Base-by-base conservation (phyloP, 2,329 filamentous ascomycete genomes). In the Ilyonectria sp. region DNA sequence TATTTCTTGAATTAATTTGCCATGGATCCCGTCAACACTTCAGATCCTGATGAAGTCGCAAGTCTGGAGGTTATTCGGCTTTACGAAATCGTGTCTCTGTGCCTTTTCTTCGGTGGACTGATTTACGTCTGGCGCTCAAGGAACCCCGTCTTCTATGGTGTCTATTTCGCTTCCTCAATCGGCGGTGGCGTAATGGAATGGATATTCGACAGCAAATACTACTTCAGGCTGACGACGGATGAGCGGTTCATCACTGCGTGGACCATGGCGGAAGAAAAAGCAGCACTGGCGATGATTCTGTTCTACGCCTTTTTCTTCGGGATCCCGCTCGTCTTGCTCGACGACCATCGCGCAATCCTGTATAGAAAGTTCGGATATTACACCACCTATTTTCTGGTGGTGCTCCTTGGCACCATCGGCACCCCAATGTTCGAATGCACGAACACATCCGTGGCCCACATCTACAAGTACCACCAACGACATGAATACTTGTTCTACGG, bases 291-390 rank as follows among this genome's bases (percentile, higher is more conserved):
- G 5, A 56, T 56, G 53, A 29, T 56, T 13, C n/a, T 56, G 4
- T 56, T 56, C 35, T 56, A 56, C 21, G 53, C 53, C 53, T 56
- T 56, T 33, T 56, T 56, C 21, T 56, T 56, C 37, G 53, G 53
- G 2, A 56, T 56, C 33, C 53, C 53, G 9, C 23, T 56, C 7
- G 21, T 56, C 9, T 5, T 56, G 9, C 53, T 56, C 2, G 53
- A 56, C 53, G 35, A 44, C 33, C 21, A 56, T 31, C 53, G 53
- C 35, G 15, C 10, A 43, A 19, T 44, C 11, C 19, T 56, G 8
- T 56, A 56, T 19, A 19, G 31, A 17, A 40, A 26, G 17, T 44
- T 26, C 5, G 53, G 53, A 11, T 40, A 26, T 44, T 23, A 26
- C 9, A 40, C 33, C 11, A 56, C 53, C n/a, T 37, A 37, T 19